These are phyloP conservation scores for Helianthus annuus DNA, from an alignment of 129 eudicot genomes.

Conservation along the genomic window DNA sequence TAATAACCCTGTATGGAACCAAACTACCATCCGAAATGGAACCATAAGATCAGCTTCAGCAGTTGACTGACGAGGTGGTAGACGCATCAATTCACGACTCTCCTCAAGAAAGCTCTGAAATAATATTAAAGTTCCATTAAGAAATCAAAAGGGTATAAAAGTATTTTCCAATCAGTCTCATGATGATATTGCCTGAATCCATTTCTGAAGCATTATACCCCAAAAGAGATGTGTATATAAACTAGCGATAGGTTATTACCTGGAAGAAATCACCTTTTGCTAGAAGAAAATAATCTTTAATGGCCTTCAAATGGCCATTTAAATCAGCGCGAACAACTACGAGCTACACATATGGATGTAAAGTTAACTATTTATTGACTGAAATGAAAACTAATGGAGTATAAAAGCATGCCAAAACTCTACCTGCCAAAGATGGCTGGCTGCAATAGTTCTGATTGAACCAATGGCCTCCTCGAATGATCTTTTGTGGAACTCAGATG, in stretches of 20 bases:
- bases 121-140: constrained; percentile 11
- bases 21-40: constrained; percentile 80
- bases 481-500: constrained; percentile 89
- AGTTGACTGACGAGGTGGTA: constrained; percentile 95
- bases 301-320: constrained; percentile 89
- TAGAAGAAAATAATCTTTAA: constrained; percentile 89
- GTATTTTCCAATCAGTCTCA: no score
- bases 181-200: no score
- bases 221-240: not conserved
- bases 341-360: constrained; percentile 58
- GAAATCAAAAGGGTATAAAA: not conserved
- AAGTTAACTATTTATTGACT: not conserved
- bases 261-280: constrained; percentile 98
- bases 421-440: constrained; percentile 99
- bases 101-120: constrained; percentile 84
- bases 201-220: no score
- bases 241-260: constrained; percentile 46
- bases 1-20: not conserved
- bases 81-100: constrained; percentile 85
- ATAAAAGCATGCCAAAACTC: constrained; percentile 17
- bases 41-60: constrained; percentile 98
- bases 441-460: constrained; percentile 81
- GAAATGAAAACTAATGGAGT: constrained; percentile 2
- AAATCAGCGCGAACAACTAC: constrained; percentile 93
- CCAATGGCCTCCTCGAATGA: constrained; percentile 80